Base-by-base conservation (phyloP, 306 rosid species). In the Hippophae rhamnoides region DNA sequence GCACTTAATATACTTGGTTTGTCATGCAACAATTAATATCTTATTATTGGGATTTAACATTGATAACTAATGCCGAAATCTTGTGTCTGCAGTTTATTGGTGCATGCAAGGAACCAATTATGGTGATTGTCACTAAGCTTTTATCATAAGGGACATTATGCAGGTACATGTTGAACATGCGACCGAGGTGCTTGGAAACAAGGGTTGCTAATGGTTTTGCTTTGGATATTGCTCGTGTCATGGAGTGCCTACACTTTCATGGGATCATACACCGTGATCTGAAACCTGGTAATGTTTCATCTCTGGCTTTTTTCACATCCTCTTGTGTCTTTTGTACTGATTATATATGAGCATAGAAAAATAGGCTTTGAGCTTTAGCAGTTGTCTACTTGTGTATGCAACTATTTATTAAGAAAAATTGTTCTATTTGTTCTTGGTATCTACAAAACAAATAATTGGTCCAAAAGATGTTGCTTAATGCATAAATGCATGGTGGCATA, bases 261-360 rank as follows among this genome's bases (percentile, higher is more conserved):
- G 97, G 97, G 67, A 87, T 90, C 79, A 90, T 90, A 46, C 97
- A 90, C 75, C 94, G 96, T 47, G 97, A 90, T 72, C 77, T 90
- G 68, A 90, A 90, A 68, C 97, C 97, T 23, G 96, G 97, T 85
- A 90, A 70, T 66, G 31, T 61, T 66, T 48, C 59, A 60, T 63
- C 63, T 1, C 26, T 13, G n/a, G 7, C 68, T 25, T n/a, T 42
- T 61, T 59, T n/a, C 41, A 46, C 14, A 47, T 49, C 13, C 58
- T 59, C 40, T 51, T 48, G 43, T 57, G 60, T 27, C 6, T n/a
- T 11, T 52, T 9, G 43, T 45, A 26, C 18, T 25, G 31, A 58
- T 18, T 18, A 18, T 18, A 18, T 0, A 18, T 18, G 18, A 18
- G 18, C 18, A 18, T 18, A 18, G 18, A 18, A 18, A 18, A 0